A percentile compares a stretch with the other conserved stretches of the same genome.
Conservation (phyloP, 139 green algal genomes). For the Microglena sp. region DNA sequence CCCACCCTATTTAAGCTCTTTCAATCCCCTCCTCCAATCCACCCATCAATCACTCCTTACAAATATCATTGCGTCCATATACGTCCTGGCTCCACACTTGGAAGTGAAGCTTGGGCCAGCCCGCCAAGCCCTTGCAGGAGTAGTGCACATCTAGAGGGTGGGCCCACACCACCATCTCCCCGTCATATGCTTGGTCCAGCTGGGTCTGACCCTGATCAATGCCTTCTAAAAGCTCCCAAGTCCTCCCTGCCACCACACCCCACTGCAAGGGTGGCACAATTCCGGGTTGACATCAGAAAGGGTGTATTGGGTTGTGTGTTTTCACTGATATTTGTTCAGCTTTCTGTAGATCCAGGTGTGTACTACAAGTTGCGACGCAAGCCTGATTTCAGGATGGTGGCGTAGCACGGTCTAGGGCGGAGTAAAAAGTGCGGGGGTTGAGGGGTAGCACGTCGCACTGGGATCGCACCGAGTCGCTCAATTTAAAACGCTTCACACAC, state of each 20-base stretch:
- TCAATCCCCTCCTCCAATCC: too few relatives aligned
- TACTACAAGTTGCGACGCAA: too few relatives aligned
- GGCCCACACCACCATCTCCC: conserved; percentile 53
- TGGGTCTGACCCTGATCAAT: conserved; percentile 57
- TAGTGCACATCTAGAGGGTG: conserved; percentile 74
- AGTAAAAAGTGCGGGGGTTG: neutral
- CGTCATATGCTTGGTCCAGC: conserved; percentile 36
- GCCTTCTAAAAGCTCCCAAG: conserved; percentile 67
- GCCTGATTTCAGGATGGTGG: too few relatives aligned
- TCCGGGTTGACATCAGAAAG: neutral
- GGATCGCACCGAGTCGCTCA: too few relatives aligned
- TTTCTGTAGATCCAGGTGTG: too few relatives aligned
- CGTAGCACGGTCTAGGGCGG: neutral
- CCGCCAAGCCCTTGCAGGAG: conserved; percentile 41
- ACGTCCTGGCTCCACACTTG: conserved; percentile 67
- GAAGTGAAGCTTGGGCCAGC: conserved; percentile 73
- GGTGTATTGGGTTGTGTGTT: neutral
- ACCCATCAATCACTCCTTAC: conserved; percentile 22
- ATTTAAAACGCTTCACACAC: too few relatives aligned
- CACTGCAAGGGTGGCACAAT: conserved; percentile 30
- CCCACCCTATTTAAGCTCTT: too few relatives aligned
- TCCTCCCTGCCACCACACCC: conserved; percentile 39
- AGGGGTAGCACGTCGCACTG: too few relatives aligned
- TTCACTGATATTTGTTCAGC: neutral
- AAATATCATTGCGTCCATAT: conserved; percentile 57